phyloP scores from a whole-genome alignment of 148 eudicot genomes.

The Diospyros kaki region DNA sequence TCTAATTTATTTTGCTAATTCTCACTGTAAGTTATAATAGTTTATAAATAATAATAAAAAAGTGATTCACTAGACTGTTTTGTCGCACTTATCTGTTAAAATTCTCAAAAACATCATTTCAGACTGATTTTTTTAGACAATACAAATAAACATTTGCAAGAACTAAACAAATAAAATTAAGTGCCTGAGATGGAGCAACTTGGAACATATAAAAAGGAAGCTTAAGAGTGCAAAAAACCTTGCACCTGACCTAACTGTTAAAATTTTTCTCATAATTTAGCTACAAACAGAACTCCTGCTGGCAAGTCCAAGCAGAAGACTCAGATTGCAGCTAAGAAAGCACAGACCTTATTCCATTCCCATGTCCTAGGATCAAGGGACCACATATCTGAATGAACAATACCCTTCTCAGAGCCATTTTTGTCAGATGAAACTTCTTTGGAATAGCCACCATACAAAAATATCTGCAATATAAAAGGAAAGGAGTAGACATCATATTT shows the following conservation, averaged over 20 bases:
- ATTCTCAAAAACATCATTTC: not conserved
- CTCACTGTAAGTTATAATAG: not conserved
- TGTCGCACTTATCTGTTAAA: not conserved
- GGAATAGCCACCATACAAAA: slow-evolving; percentile 89
- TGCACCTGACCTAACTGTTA: not conserved
- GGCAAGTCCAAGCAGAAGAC: not conserved
- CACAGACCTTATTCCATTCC: slow-evolving; percentile 96
- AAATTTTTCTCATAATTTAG: not conserved
- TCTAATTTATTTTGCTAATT: not conserved
- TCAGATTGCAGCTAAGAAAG: slow-evolving; percentile 1
- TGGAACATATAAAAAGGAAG: slow-evolving; percentile 1
- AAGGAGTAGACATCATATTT: not conserved
- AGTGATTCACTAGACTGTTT: too few species aligned
- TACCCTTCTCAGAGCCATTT: slow-evolving; percentile 82
- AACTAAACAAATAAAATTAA: not conserved
- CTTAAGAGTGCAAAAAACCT: not conserved
- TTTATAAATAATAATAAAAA: not conserved
- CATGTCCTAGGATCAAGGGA: slow-evolving; percentile 94
- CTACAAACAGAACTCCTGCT: not conserved
- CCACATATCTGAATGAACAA: slow-evolving; percentile 96
- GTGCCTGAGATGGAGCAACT: slow-evolving; percentile 8
- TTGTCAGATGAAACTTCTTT: slow-evolving; percentile 85
- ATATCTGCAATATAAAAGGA: slow-evolving; percentile 50
- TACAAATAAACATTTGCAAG: not conserved
- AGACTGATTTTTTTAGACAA: not conserved